Percentiles rank a stretch among this genome's conserved stretches.
Evolutionary conservation across 148 eudicot genomes (phyloP).

Genomic region (Agrostemma githago): DNA sequence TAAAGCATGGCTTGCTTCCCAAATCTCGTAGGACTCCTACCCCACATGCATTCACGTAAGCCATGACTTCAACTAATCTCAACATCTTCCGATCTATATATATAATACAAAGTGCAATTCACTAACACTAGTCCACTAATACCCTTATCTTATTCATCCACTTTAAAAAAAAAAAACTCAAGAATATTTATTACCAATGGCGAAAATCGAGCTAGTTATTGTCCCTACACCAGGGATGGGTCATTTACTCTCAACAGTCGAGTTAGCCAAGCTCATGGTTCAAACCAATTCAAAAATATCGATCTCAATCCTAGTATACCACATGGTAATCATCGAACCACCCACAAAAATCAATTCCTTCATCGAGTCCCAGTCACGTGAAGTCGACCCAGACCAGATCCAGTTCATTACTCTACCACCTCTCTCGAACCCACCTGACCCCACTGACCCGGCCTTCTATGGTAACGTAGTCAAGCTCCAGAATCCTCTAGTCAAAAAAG

Average conservation of each 20-base stretch:
- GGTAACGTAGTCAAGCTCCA: slow-evolving; percentile 9
- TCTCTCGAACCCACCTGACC: slow-evolving; percentile 12
- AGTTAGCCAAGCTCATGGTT: slow-evolving; percentile 43
- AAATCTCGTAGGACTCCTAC: too few relatives aligned
- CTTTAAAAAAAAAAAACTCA: background rate
- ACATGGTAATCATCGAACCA: background rate
- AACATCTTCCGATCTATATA: too few relatives aligned
- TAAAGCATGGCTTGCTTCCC: too few relatives aligned
- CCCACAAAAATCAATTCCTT: slow-evolving; percentile 12
- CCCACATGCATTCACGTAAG: too few relatives aligned
- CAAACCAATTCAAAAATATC: slow-evolving; percentile 30
- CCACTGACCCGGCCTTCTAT: background rate
- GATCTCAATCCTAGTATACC: slow-evolving; percentile 31
- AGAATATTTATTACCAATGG: too few relatives aligned
- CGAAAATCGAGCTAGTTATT: slow-evolving; percentile 4
- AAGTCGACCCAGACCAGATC: slow-evolving; percentile 6
- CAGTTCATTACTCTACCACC: slow-evolving; percentile 23
- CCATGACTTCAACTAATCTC: too few relatives aligned
- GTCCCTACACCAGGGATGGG: slow-evolving; percentile 12
- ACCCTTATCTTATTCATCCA: background rate
- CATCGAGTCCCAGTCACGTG: slow-evolving; percentile 22
- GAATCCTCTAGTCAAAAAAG: slow-evolving; percentile 24
- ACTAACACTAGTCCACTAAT: too few relatives aligned
- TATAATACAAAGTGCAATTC: too few relatives aligned
- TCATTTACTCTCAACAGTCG: slow-evolving; percentile 31